Evolutionary conservation across 805 yeast genomes (phyloP).

Genomic region (Candida corydali): DNA sequence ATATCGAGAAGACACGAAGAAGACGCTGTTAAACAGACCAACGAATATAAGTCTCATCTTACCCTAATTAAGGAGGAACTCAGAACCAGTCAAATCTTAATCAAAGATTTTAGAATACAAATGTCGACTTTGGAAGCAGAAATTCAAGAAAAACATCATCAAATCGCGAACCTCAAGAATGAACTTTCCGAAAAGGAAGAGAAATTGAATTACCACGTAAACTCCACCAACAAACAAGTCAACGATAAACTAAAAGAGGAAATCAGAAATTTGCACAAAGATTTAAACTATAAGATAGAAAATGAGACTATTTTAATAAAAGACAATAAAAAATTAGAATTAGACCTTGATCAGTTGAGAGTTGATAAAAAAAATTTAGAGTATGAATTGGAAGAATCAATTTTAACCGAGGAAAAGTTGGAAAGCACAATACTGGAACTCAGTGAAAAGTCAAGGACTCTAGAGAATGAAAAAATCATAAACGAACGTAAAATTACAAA

Average conservation of each 20-base stretch:
- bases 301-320: constrained; percentile 65
- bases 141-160: constrained; percentile 54
- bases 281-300: constrained; percentile 51
- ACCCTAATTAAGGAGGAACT: constrained; percentile 50
- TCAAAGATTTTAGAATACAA: constrained; percentile 49
- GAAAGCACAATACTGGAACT: constrained; percentile 26
- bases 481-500: constrained; percentile 34
- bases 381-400: constrained; percentile 29
- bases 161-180: constrained; percentile 46
- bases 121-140: constrained; percentile 51
- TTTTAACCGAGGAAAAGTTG: constrained; percentile 38
- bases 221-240: constrained; percentile 35
- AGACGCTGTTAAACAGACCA: constrained; percentile 46
- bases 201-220: constrained; percentile 50
- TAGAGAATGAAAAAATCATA: constrained; percentile 30
- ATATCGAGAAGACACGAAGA: constrained; percentile 62
- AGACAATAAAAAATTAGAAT: constrained; percentile 55
- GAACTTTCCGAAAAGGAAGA: constrained; percentile 50
- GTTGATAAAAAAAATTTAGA: constrained; percentile 23
- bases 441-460: constrained; percentile 22
- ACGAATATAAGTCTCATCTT: constrained; percentile 38
- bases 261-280: constrained; percentile 49
- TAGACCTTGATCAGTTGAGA: constrained; percentile 50
- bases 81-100: constrained; percentile 47
- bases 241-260: constrained; percentile 49